Evolutionary conservation across 306 rosid species (phyloP), one percentile per base, ranked within the genome.

Genomic region (Datisca glomerata): DNA sequence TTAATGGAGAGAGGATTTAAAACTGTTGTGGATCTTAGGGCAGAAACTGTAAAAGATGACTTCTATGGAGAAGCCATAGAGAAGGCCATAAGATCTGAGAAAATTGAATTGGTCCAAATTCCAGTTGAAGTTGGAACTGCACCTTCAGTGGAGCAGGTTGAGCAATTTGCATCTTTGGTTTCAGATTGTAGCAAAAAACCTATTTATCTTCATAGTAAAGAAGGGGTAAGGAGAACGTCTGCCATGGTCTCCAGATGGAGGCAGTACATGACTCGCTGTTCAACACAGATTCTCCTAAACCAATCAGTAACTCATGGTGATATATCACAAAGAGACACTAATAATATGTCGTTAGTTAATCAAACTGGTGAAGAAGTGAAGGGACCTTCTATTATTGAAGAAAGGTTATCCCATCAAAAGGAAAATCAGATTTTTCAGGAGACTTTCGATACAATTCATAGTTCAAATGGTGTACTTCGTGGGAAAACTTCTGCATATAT

Each of bases 221-320:
- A 89, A 73, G 98, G 98, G 55, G 57, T 68, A 34, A 34, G 67
- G 86, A 84, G 98, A 73, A 68, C 95, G 21, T 84, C 86, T 45
- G 84, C 93, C 52, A 80, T 89, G 98, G 64, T 89, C 52, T 84
- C 98, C 46, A 72, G 95, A 57, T 89, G 95, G 98, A 80, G 75
- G 69, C 84, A 80, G 49, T 71, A 70, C 65, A 65, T 60, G 63
- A 49, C 60, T 64, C 92, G 64, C 45, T 47, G 47, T 47, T 55
- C 56, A 46, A 54, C 71, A 23, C 80, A 48, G 10, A 7, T 17
- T 45, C 62, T 59, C 64, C 55, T 74, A 51, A 63, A 47, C 60
- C 72, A 63, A 56, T 32, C 68, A 19, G 50, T 55, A 24, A 25
- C 56, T 75, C 59, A 74, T 13, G 41, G 34, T 37, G 67, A 36